A percentile compares a stretch with the other conserved stretches of the same genome.
Evolutionary conservation across 495 filamentous ascomycete genomes (phyloP).

Genomic region (Cenococcum geophilum): DNA sequence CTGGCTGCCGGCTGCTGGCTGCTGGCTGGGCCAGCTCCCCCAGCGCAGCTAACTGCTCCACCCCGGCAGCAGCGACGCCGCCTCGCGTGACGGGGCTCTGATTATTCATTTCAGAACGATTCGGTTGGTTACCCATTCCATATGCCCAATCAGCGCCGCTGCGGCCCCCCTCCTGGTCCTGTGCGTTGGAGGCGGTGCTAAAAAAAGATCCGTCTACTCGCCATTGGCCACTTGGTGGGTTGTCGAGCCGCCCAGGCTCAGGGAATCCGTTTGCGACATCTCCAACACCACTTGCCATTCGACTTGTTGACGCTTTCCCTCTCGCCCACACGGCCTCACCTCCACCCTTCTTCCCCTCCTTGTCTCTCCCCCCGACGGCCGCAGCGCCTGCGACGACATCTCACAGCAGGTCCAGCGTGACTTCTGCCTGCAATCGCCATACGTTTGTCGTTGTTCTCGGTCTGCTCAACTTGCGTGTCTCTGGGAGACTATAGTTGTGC

Average conservation of each 20-base stretch:
- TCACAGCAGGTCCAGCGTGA: background rate
- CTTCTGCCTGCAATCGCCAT: background rate
- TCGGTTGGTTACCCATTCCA: background rate
- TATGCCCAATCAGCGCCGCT: background rate
- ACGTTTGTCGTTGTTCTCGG: background rate
- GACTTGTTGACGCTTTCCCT: conserved; percentile 1
- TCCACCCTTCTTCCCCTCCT: conserved; percentile 4
- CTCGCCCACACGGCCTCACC: conserved; percentile 2
- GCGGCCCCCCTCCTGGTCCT: background rate
- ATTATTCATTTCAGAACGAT: background rate
- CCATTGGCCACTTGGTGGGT: background rate
- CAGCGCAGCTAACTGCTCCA: too few relatives aligned
- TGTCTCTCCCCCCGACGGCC: conserved; percentile 8
- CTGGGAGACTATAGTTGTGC: background rate
- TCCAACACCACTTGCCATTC: background rate
- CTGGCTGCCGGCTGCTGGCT: too few relatives aligned
- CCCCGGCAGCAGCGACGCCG: background rate
- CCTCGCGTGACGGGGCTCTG: background rate
- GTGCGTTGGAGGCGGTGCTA: background rate
- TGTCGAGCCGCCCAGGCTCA: background rate
- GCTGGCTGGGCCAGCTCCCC: too few relatives aligned
- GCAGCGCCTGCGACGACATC: conserved; percentile 14
- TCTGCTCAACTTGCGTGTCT: background rate
- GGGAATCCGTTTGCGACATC: conserved; percentile 3
- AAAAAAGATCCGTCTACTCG: background rate